Evolutionary conservation across 2,329 filamentous ascomycete genomes (phyloP).

Genomic region (Botrytis porri): DNA sequence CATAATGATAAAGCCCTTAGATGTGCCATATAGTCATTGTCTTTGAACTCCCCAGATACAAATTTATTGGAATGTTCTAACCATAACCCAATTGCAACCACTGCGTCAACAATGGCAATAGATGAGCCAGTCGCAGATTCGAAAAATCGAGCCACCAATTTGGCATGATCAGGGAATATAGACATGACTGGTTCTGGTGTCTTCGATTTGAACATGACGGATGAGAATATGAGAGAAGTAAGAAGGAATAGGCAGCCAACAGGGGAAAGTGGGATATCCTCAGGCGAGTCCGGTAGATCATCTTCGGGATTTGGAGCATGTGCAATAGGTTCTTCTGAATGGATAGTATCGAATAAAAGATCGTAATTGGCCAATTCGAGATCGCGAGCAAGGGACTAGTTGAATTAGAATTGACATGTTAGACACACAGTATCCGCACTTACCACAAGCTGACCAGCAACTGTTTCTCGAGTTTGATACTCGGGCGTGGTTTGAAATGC

Average conservation of each 20-base stretch:
- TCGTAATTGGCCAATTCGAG: conserved; percentile 50
- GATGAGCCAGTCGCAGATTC: conserved; percentile 46
- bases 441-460: conserved; percentile 71
- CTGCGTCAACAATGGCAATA: conserved; percentile 54
- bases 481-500: conserved; percentile 62
- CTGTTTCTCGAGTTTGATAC: conserved; percentile 59
- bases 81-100: conserved; percentile 59
- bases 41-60: conserved; percentile 38
- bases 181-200: conserved; percentile 51
- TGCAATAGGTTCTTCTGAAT: conserved; percentile 41
- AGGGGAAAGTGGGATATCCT: conserved; percentile 56
- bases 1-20: conserved; percentile 48
- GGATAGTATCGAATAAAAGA: conserved; percentile 47
- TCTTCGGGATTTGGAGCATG: conserved; percentile 44
- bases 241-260: conserved; percentile 58
- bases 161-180: conserved; percentile 59
- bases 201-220: conserved; percentile 58
- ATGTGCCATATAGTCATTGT: conserved; percentile 54
- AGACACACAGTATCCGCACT: conserved; percentile 36
- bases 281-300: conserved; percentile 46
- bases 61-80: conserved; percentile 51
- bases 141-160: conserved; percentile 53
- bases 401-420: conserved; percentile 14
- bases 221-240: conserved; percentile 61
- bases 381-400: conserved; percentile 50